Percentiles rank a stretch among this genome's conserved stretches.
Conservation (phyloP, 2,329 filamentous ascomycete species). For the Didymella glomerata region DNA sequence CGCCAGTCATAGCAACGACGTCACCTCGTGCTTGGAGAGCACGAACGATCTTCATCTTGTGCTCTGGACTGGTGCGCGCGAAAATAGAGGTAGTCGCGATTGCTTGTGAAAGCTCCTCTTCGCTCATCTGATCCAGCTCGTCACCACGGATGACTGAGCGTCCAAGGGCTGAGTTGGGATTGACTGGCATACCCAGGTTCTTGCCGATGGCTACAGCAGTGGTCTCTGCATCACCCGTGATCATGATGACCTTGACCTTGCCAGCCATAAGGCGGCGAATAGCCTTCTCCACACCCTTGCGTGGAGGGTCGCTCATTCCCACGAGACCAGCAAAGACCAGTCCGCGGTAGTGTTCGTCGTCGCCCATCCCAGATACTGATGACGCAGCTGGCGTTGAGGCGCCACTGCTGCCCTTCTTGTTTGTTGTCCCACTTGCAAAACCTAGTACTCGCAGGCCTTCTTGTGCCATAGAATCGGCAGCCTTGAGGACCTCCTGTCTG, state of each 20-base stretch:
- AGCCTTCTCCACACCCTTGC: slow-evolving; percentile 86
- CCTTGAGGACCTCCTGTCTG: slow-evolving; percentile 76
- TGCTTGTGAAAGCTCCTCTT: slow-evolving; percentile 81
- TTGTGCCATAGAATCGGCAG: slow-evolving; percentile 85
- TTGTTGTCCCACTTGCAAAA: slow-evolving; percentile 82
- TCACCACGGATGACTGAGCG: slow-evolving; percentile 83
- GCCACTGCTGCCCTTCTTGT: slow-evolving; percentile 43
- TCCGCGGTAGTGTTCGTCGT: slow-evolving; percentile 80
- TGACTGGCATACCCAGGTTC: slow-evolving; percentile 92
- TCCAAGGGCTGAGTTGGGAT: slow-evolving; percentile 65
- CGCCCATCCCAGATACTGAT: slow-evolving; percentile 47
- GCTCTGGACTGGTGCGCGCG: slow-evolving; percentile 93
- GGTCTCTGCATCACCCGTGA: slow-evolving; percentile 94
- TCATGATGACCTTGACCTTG: slow-evolving; percentile 98
- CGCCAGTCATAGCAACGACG: slow-evolving; percentile 98
- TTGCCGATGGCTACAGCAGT: slow-evolving; percentile 93
- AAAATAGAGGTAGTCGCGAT: slow-evolving; percentile 94
- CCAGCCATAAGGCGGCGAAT: slow-evolving; percentile 91
- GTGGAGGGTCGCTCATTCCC: slow-evolving; percentile 96
- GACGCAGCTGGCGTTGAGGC: slow-evolving; percentile 40
- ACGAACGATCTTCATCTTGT: slow-evolving; percentile 96
- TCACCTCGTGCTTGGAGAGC: slow-evolving; percentile 92
- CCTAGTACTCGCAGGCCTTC: slow-evolving; percentile 90
- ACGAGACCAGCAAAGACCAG: slow-evolving; percentile 91
- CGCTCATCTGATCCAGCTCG: slow-evolving; percentile 91